Evolutionary conservation across 2,329 filamentous ascomycete genomes (phyloP).

Genomic region (Pseudogymnoascus sp.): DNA sequence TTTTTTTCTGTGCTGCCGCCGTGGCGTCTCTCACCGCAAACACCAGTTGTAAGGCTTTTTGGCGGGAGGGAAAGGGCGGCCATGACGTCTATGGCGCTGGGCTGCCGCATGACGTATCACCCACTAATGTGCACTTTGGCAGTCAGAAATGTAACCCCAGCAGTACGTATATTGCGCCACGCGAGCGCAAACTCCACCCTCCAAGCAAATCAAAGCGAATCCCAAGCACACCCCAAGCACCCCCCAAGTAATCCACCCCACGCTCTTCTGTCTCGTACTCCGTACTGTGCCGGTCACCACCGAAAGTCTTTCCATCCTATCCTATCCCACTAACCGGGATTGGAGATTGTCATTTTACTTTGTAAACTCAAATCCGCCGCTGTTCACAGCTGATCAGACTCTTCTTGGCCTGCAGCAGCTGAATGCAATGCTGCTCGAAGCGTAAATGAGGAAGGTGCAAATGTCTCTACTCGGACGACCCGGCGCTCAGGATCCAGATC

Average conservation of each 20-base stretch:
- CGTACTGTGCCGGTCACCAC: not conserved
- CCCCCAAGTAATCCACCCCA: not conserved
- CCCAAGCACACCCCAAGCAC: not conserved
- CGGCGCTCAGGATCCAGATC: not conserved
- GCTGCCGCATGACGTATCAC: slow-evolving; percentile 4
- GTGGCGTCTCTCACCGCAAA: not conserved
- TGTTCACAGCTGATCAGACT: not conserved
- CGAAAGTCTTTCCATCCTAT: not conserved
- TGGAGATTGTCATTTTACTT: slow-evolving; percentile 4
- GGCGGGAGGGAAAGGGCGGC: not conserved
- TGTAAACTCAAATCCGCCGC: not conserved
- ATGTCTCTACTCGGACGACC: not conserved
- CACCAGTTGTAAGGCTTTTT: not conserved
- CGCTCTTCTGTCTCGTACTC: not conserved
- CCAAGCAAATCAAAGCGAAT: not conserved
- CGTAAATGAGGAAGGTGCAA: slow-evolving; percentile 2
- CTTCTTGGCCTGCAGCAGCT: not conserved
- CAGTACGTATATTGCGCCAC: not conserved
- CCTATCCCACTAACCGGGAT: not conserved
- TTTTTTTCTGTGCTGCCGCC: not conserved
- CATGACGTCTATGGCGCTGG: not conserved
- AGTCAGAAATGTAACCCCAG: not conserved
- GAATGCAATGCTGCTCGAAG: not conserved
- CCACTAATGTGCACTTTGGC: not conserved
- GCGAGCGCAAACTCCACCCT: not conserved